phyloP scores from a whole-genome alignment of 2,329 filamentous ascomycete genomes.

The Scorias spongiosa region DNA sequence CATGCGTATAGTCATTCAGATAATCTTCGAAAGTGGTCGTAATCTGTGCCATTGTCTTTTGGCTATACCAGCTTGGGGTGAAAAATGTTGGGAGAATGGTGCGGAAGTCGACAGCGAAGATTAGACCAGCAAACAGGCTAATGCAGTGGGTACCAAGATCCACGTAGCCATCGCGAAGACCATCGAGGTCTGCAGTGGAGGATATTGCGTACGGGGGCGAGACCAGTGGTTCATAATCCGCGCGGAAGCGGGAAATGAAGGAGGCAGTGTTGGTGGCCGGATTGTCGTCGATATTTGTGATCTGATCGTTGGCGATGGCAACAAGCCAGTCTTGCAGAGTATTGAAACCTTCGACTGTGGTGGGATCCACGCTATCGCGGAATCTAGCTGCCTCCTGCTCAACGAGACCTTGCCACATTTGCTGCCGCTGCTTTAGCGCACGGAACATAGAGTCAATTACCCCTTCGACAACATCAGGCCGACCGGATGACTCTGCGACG shows the following conservation, averaged over 20 bases:
- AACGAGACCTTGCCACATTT: constrained; percentile 73
- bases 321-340: constrained; percentile 76
- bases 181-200: constrained; percentile 55
- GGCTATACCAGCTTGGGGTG: constrained; percentile 74
- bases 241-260: constrained; percentile 75
- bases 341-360: constrained; percentile 59
- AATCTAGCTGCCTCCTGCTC: constrained; percentile 72
- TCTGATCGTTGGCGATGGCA: constrained; percentile 94
- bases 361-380: constrained; percentile 45
- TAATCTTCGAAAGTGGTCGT: constrained; percentile 93
- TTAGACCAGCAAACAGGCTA: constrained; percentile 66
- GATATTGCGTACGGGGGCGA: constrained; percentile 62
- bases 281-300: constrained; percentile 84
- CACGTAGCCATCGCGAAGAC: constrained; percentile 79
- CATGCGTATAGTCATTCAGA: constrained; percentile 67
- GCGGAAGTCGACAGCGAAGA: constrained; percentile 83
- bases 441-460: constrained; percentile 94
- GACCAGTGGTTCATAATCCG: constrained; percentile 68
- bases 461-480: constrained; percentile 82
- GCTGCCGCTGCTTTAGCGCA: constrained; percentile 67
- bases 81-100: constrained; percentile 78
- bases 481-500: constrained; percentile 69
- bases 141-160: constrained; percentile 92
- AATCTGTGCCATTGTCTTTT: constrained; percentile 82
- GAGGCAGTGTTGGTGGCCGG: constrained; percentile 57